phyloP scores from a whole-genome alignment of 23 red algal genomes.

The Pyropia yezoensis region DNA sequence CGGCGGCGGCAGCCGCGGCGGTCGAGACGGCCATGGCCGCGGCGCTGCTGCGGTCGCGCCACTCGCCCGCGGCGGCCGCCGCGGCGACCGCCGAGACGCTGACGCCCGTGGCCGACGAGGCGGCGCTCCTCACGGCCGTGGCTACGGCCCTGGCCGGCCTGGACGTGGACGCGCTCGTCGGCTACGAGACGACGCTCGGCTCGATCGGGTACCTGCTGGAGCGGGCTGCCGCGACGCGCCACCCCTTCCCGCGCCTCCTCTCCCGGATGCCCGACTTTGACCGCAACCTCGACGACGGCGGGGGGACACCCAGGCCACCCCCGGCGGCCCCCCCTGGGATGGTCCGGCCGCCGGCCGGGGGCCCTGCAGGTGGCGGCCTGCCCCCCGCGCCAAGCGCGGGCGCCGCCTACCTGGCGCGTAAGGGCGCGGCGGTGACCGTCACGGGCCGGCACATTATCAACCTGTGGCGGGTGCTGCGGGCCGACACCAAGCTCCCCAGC shows the following conservation, averaged over 20 bases:
- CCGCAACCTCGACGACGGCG: too few species aligned
- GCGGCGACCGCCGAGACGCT: too few species aligned
- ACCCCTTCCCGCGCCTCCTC: conserved; percentile 24
- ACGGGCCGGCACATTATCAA: conserved; percentile 80
- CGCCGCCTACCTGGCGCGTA: conserved; percentile 42
- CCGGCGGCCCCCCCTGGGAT: too few species aligned
- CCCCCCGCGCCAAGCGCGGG: conserved; percentile 4
- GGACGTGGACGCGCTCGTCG: conserved; percentile 79
- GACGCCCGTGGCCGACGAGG: conserved; percentile 6
- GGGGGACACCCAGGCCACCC: too few species aligned
- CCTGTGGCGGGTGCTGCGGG: conserved; percentile 79
- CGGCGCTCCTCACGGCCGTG: conserved; percentile 12
- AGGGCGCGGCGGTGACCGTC: conserved; percentile 66
- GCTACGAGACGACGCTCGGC: conserved; percentile 51
- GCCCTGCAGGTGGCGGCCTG: neutral
- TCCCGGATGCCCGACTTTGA: conserved; percentile 17
- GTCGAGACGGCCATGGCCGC: too few species aligned
- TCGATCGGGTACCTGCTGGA: conserved; percentile 84
- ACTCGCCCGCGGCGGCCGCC: too few species aligned
- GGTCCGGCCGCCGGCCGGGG: too few species aligned
- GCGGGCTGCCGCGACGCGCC: conserved; percentile 42
- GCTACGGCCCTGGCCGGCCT: conserved; percentile 12
- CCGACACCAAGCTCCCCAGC: conserved; percentile 67
- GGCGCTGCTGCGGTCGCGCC: too few species aligned
- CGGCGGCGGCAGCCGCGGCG: too few species aligned